A percentile compares a stretch with the other conserved stretches of the same genome.
Conservation (phyloP, 1,284 basidiomycete genomes). For the Ceratobasidium sp. region DNA sequence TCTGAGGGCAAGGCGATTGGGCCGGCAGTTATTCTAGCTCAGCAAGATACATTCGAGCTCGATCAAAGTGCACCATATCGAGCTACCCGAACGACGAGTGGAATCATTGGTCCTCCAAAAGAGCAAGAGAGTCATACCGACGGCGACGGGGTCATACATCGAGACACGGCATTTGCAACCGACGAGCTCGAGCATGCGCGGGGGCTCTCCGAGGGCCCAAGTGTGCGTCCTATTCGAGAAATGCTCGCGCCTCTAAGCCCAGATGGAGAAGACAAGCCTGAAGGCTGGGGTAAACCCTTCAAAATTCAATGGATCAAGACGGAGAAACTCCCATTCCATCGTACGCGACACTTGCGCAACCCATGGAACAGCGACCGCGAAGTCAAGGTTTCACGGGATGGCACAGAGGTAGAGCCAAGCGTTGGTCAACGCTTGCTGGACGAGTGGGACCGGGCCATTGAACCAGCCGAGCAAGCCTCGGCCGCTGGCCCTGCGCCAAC, state of each 20-base stretch:
- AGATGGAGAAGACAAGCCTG: conserved; percentile 49
- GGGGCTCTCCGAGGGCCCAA: conserved; percentile 8
- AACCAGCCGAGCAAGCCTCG: background rate
- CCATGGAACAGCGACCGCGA: conserved; percentile 92
- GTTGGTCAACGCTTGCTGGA: conserved; percentile 74
- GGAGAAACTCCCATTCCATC: conserved; percentile 74
- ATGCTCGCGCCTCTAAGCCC: conserved; percentile 16
- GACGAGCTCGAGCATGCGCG: conserved; percentile 34
- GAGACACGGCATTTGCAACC: conserved; percentile 46
- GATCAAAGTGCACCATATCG: conserved; percentile 40
- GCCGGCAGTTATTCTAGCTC: conserved; percentile 1
- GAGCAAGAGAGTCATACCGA: conserved; percentile 41
- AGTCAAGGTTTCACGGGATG: conserved; percentile 89
- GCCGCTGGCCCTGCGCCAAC: background rate
- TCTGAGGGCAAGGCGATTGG: conserved; percentile 13
- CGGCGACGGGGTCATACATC: conserved; percentile 47
- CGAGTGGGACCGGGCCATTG: conserved; percentile 64
- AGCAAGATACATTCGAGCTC: conserved; percentile 31
- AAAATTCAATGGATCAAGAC: conserved; percentile 83
- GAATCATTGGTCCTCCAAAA: conserved; percentile 6
- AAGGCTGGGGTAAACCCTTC: conserved; percentile 75
- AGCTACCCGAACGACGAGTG: conserved; percentile 21
- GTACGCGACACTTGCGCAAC: conserved; percentile 81
- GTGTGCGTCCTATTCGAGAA: conserved; percentile 14
- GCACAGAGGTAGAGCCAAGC: conserved; percentile 87